A percentile compares a stretch with the other conserved stretches of the same genome.
These are phyloP conservation scores for Abrus precatorius DNA, from an alignment of 306 rosid species.

Conservation along the genomic window DNA sequence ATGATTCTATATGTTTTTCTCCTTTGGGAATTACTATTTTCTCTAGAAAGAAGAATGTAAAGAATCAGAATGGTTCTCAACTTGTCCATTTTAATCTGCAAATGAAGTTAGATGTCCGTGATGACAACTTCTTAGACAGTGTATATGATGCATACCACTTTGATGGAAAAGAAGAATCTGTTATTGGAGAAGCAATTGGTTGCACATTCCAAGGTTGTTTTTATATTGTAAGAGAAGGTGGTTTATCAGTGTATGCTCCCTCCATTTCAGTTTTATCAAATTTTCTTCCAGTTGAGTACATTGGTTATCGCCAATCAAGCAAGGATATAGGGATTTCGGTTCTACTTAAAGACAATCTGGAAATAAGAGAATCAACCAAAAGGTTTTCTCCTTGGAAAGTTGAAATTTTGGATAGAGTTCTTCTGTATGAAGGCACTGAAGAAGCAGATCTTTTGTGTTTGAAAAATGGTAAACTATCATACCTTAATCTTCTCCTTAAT, in stretches of 20 bases:
- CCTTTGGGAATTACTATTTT: conserved; percentile 85
- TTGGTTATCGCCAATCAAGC: conserved; percentile 65
- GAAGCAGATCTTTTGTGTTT: conserved; percentile 83
- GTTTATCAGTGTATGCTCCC: conserved; percentile 84
- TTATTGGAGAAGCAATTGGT: conserved; percentile 83
- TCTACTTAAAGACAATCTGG: conserved; percentile 60
- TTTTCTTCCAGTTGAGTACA: conserved; percentile 71
- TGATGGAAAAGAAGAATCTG: conserved; percentile 64
- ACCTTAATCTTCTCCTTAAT: conserved; percentile 10
- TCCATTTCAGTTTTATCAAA: conserved; percentile 71
- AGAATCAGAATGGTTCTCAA: conserved; percentile 59
- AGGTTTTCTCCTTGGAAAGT: conserved; percentile 73
- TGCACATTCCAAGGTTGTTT: conserved; percentile 83
- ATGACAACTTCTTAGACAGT: conserved; percentile 69
- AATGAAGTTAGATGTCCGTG: conserved; percentile 59
- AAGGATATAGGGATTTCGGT: conserved; percentile 51
- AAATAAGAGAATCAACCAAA: conserved; percentile 55
- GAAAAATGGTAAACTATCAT: conserved; percentile 79
- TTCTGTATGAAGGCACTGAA: conserved; percentile 79
- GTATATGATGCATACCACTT: conserved; percentile 49
- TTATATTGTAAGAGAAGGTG: conserved; percentile 82
- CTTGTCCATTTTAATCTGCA: conserved; percentile 77
- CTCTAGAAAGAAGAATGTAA: conserved; percentile 54
- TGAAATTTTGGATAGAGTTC: conserved; percentile 91
- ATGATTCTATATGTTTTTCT: conserved; percentile 76